Percentiles rank a stretch among this genome's conserved stretches.
Conservation (phyloP, 768 basidiomycete species). For the Melanogaster broomeanus region DNA sequence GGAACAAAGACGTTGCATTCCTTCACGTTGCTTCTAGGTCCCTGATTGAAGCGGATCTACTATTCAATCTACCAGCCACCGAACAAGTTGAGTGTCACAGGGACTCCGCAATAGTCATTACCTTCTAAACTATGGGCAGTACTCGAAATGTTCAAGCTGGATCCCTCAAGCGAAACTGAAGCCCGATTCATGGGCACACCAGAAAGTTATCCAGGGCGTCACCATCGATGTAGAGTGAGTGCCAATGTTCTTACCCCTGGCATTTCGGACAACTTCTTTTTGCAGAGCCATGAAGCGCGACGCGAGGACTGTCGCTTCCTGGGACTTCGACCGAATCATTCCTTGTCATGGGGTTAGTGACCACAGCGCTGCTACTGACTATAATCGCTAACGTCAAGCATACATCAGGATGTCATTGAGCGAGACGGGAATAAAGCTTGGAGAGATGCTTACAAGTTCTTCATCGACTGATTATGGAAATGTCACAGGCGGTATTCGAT, state of each 20-base stretch:
- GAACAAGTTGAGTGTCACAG: conserved; percentile 60
- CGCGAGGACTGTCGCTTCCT: conserved; percentile 61
- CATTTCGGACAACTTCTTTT: background rate
- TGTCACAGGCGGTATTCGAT: background rate
- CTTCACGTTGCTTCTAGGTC: conserved; percentile 71
- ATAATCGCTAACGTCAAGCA: conserved; percentile 1
- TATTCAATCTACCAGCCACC: conserved; percentile 77
- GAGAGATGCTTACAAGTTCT: conserved; percentile 43
- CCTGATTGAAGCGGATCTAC: conserved; percentile 77
- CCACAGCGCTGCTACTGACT: background rate
- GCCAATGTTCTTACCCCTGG: background rate
- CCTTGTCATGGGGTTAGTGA: conserved; percentile 63
- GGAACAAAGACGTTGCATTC: conserved; percentile 84
- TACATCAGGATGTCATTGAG: conserved; percentile 59
- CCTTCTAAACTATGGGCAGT: conserved; percentile 23
- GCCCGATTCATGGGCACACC: conserved; percentile 33
- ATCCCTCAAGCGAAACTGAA: conserved; percentile 28
- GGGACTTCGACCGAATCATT: conserved; percentile 77
- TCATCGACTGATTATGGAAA: conserved; percentile 17
- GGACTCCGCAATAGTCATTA: background rate
- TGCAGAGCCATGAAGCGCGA: conserved; percentile 59
- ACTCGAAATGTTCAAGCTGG: conserved; percentile 38
- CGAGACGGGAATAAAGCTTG: conserved; percentile 57
- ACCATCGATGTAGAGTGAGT: conserved; percentile 31
- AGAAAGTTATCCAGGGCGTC: conserved; percentile 19